Conservation (phyloP, 352 stramenopile species). For the Pseudoperonospora humuli region DNA sequence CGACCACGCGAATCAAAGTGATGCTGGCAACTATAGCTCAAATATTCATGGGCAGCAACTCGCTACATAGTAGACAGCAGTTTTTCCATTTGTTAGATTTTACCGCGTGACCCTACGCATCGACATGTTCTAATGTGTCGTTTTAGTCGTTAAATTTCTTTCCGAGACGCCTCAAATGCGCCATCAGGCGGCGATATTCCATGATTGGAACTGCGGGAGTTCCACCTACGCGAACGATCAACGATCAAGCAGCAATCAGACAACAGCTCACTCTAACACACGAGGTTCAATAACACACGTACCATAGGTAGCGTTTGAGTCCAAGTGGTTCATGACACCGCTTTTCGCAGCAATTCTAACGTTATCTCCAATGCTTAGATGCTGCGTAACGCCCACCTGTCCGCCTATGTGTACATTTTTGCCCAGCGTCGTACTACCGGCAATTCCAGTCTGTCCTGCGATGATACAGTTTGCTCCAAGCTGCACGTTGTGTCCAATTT, state of each 20-base stretch:
- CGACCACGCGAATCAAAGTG: too few species aligned
- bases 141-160: conserved; percentile 26
- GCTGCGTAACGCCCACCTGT: conserved; percentile 79
- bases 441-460: conserved; percentile 75
- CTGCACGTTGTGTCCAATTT: conserved; percentile 84
- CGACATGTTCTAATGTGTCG: not conserved
- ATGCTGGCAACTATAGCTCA: too few species aligned
- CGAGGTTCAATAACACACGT: not conserved
- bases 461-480: conserved; percentile 66
- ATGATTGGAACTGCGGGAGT: conserved; percentile 70
- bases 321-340: conserved; percentile 70
- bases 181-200: conserved; percentile 71
- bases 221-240: conserved; percentile 45
- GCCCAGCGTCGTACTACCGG: conserved; percentile 70
- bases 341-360: conserved; percentile 83
- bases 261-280: not conserved
- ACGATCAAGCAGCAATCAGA: conserved; percentile 7
- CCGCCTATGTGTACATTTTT: conserved; percentile 71
- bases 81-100: too few species aligned
- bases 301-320: conserved; percentile 53
- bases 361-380: conserved; percentile 70
- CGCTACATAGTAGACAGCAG: too few species aligned
- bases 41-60: too few species aligned
- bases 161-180: conserved; percentile 36
- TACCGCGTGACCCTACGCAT: too few species aligned